Conservation (phyloP, 1,284 basidiomycete species). For the Trichosporon sp. region DNA sequence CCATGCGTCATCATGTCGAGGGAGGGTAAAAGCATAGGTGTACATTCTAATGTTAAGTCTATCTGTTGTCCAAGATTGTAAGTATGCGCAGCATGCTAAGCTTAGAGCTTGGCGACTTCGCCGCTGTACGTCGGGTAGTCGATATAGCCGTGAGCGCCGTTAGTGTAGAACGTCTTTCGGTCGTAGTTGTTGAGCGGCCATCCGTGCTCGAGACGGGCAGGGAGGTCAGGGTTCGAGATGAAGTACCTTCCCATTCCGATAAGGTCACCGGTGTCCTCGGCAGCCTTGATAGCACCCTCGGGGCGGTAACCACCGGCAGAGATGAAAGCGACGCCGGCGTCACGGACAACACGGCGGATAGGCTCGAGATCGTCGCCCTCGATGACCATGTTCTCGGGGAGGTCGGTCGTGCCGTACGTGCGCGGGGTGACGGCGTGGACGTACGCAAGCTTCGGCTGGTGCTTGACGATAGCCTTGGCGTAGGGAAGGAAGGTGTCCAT, state of each 20-base stretch:
- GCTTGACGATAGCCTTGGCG: conserved; percentile 36
- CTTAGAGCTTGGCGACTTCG: conserved; percentile 56
- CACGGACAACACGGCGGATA: conserved; percentile 22
- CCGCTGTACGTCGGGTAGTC: conserved; percentile 13
- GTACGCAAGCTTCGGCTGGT: conserved; percentile 55
- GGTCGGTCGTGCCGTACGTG: conserved; percentile 18
- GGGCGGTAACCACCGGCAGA: conserved; percentile 51
- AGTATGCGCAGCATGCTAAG: not conserved
- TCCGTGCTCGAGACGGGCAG: conserved; percentile 47
- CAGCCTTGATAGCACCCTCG: conserved; percentile 28
- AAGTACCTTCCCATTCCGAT: conserved; percentile 54
- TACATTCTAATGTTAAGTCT: not conserved
- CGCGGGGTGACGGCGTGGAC: conserved; percentile 57
- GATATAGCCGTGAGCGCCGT: conserved; percentile 23
- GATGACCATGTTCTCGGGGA: conserved; percentile 20
- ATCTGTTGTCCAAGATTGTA: not conserved
- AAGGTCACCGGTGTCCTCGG: conserved; percentile 45
- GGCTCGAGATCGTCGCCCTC: conserved; percentile 22
- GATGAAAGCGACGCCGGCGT: conserved; percentile 46
- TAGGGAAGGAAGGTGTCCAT: conserved; percentile 41
- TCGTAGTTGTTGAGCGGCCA: conserved; percentile 42
- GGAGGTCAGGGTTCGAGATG: conserved; percentile 56
- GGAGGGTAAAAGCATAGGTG: no score
- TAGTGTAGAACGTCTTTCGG: conserved; percentile 30
- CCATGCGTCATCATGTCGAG: no score